Evolutionary conservation across 2,329 filamentous ascomycete species (phyloP), one percentile per base, ranked within the genome.

Genomic region (Penicillium sp.): DNA sequence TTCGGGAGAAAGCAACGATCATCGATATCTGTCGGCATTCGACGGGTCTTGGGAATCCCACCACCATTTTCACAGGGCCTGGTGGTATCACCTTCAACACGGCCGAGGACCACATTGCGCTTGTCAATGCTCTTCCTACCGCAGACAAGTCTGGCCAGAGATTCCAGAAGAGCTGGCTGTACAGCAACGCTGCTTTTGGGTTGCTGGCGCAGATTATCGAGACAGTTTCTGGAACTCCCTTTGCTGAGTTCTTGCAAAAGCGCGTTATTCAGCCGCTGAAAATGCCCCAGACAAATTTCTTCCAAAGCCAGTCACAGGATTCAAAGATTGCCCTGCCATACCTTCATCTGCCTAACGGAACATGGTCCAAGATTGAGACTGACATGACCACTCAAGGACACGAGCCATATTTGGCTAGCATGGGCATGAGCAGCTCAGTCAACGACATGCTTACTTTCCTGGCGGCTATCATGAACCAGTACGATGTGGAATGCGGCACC

Each of bases 151-250:
- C n/a, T 8, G 51, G 51, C 12, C 37, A 42, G 17, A 39, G 51
- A 34, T 54, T 54, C 17, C 38, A 10, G 25, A 42, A 39, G 20
- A 15, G 10, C 12, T 54, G 51, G 39, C 20, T 14, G 4, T 43
- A 45, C 28, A 54, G 41, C 41, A 34, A 54, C 8, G 41, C 17
- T 54, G 51, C 51, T 14, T 54, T 43, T 35, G 51, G 51, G 2
- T 2, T 54, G 8, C 15, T 54, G 5, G 51, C 38, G 6, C 38
- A 35, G 15, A 35, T 54, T 5, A 43, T 54, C 15, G 51, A 54
- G 15, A 17, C 15, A 5, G 51, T 43, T 8, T 28, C 38, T 8
- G 51, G 25, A 1, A 31, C 22, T 11, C 12, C 35, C 2, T 45
- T 43, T 22, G 11, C 25, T 17, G 38, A 54, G 17, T 54, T 54